Conservation (phyloP, 345 rosid species). For the Camelina neglecta region DNA sequence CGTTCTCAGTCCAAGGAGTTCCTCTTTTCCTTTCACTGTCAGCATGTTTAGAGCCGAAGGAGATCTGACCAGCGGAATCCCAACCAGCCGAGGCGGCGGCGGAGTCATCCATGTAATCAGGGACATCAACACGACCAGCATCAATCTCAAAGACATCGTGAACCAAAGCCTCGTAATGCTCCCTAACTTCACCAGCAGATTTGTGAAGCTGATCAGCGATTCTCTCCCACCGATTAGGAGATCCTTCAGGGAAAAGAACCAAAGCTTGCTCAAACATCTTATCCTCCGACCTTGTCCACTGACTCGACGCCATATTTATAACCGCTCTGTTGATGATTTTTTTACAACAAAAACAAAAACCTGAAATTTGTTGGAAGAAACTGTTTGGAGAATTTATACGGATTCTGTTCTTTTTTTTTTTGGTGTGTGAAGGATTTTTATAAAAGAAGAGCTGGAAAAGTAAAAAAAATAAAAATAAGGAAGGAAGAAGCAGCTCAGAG, state of each 20-base stretch:
- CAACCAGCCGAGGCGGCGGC: neutral
- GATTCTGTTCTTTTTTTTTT: constrained; percentile 17
- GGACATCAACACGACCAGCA: constrained; percentile 65
- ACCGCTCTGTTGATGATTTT: neutral
- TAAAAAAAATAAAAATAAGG: neutral
- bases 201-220: constrained; percentile 60
- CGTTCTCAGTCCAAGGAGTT: constrained; percentile 57
- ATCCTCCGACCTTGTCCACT: constrained; percentile 71
- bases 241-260: constrained; percentile 58
- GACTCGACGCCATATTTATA: constrained; percentile 35
- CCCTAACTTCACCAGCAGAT: constrained; percentile 52
- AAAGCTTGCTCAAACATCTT: constrained; percentile 74
- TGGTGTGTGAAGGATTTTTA: neutral
- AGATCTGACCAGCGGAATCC: constrained; percentile 54
- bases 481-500: constrained; percentile 44
- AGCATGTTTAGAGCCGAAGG: constrained; percentile 42
- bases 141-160: constrained; percentile 74
- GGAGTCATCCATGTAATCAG: constrained; percentile 59
- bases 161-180: constrained; percentile 64
- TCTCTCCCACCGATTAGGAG: constrained; percentile 66
- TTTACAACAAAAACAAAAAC: neutral
- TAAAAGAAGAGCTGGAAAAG: constrained; percentile 26
- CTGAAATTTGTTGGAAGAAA: constrained; percentile 36
- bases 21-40: constrained; percentile 76
- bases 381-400: constrained; percentile 33